Conservation (phyloP, 2,329 filamentous ascomycete genomes). For the Trichoderma afroharzianum region DNA sequence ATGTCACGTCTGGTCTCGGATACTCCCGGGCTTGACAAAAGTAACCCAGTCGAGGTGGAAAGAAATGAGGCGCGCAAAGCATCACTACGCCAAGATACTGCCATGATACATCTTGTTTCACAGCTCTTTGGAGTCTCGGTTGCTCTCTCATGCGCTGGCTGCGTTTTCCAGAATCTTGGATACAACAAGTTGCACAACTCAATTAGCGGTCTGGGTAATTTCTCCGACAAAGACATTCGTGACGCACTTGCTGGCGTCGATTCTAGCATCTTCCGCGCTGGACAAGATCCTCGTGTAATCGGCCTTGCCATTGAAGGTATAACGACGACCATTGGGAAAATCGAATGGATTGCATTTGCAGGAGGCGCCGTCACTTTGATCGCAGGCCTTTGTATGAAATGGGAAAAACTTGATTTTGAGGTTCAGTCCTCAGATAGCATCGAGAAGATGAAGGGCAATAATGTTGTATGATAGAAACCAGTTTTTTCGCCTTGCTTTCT, state of each 20-base stretch:
- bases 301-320: slow-evolving; percentile 24
- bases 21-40: neutral
- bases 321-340: slow-evolving; percentile 25
- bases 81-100: slow-evolving; percentile 26
- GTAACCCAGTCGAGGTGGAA: slow-evolving; percentile 20
- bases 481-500: neutral
- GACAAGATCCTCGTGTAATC: slow-evolving; percentile 20
- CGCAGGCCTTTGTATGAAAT: slow-evolving; percentile 27
- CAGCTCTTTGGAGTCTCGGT: slow-evolving; percentile 31
- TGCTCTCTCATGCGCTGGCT: slow-evolving; percentile 28
- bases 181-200: slow-evolving; percentile 22
- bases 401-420: slow-evolving; percentile 28
- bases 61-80: neutral
- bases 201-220: slow-evolving; percentile 19
- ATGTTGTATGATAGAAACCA: neutral
- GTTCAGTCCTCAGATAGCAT: neutral
- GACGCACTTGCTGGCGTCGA: slow-evolving; percentile 28
- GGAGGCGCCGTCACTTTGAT: slow-evolving; percentile 27
- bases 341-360: slow-evolving; percentile 28
- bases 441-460: neutral
- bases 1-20: neutral
- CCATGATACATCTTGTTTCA: slow-evolving; percentile 33
- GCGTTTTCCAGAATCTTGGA: slow-evolving; percentile 32
- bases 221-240: slow-evolving; percentile 25
- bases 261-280: slow-evolving; percentile 23